Base-by-base conservation (phyloP, 2,329 filamentous ascomycete genomes). In the Penicillium sp. region DNA sequence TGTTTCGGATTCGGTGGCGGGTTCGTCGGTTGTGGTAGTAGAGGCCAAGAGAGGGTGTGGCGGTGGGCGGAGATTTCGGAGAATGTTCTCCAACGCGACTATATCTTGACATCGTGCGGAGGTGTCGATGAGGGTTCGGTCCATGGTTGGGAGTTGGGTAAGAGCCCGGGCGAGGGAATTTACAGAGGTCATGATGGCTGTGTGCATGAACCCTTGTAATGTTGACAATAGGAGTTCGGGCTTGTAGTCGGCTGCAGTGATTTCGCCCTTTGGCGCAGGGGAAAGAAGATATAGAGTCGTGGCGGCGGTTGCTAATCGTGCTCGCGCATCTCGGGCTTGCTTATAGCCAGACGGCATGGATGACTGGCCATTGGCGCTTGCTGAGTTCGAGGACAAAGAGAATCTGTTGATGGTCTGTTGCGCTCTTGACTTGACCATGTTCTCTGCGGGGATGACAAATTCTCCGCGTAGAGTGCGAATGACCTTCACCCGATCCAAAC, bases 31-130 rank as follows among this genome's bases (percentile, higher is more conserved):
- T 15, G 59, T 50, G 31, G 40, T 27, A 33, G 50, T 38, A 1
- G 65, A 61, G 4, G 57, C 57, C 23, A 93, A 71, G 0, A 90
- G 77, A 0, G 90, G 88, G 67, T 96, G 91, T 0, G 72, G 43
- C 0, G 91, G 90, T 0, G 87, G 80, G 63, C 86, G 87, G 3
- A 85, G 87, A 4, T 80, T 79, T 49, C 86, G 84, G 7, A 97
- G 84, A 2, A 97, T 83, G 1, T 86, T 79, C 76, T 96, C 91
- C 3, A 97, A 79, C 0, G 91, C 91, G n/a, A 96, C 86, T 39
- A 97, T 85, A 68, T 95, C 96, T 71, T 96, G 92, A 70, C 93
- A 97, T 45, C 90, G 84, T 5, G 87, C 86, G 7, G 90, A 89
- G 23, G 96, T 86, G 67, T 97, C 94, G 16, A 85, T 80, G 1